Evolutionary conservation across 1,139 yeast species (phyloP).

Genomic region (Debaryomyces singareniensis): DNA sequence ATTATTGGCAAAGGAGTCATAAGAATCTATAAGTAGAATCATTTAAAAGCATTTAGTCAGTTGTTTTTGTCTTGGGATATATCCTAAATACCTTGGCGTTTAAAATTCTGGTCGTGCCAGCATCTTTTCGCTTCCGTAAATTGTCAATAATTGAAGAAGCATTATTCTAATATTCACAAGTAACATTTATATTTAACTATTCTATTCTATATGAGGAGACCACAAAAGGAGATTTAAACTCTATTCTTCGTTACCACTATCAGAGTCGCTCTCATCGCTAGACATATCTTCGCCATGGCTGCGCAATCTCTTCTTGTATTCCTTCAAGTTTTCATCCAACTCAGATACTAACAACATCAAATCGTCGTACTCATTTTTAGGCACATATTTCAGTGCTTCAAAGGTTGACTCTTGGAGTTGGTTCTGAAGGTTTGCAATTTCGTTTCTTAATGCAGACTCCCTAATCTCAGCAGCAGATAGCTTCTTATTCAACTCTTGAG

Average conservation of each 20-base stretch:
- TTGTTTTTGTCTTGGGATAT: too few species aligned
- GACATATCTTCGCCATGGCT: constrained; percentile 44
- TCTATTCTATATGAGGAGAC: too few species aligned
- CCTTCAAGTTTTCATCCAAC: constrained; percentile 59
- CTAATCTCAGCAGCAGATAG: too few species aligned
- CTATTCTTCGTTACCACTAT: background rate
- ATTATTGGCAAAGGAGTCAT: constrained; percentile 90
- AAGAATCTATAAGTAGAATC: constrained; percentile 82
- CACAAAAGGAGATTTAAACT: background rate
- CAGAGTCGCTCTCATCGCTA: constrained; percentile 26
- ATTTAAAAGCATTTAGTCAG: too few species aligned
- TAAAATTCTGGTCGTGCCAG: too few species aligned
- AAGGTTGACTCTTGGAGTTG: too few species aligned
- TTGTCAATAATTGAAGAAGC: background rate
- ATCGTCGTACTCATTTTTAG: constrained; percentile 66
- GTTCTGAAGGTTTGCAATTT: too few species aligned
- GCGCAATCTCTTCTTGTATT: constrained; percentile 49
- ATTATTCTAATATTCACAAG: background rate
- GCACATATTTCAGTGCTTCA: constrained; percentile 19
- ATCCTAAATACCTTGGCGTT: too few species aligned
- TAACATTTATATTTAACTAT: background rate
- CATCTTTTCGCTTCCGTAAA: too few species aligned
- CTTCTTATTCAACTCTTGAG: constrained; percentile 3
- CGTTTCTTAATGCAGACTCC: too few species aligned
- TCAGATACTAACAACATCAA: constrained; percentile 69